Conservation (phyloP, 2,329 filamentous ascomycete species). For the Cytospora piceae region DNA sequence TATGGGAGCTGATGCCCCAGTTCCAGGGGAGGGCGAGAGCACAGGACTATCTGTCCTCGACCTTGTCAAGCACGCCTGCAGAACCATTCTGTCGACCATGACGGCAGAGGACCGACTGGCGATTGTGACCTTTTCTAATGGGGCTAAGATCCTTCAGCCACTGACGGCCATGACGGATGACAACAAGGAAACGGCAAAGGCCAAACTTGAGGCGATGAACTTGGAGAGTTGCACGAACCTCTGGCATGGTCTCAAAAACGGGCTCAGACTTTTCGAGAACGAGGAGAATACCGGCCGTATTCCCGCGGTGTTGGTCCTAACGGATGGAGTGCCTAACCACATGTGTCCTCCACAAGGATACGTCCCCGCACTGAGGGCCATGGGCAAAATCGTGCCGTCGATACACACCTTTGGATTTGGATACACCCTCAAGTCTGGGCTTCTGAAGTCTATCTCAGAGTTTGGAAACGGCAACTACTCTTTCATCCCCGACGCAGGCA, state of each 20-base stretch:
- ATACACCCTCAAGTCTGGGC: slow-evolving; percentile 51
- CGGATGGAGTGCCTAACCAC: slow-evolving; percentile 59
- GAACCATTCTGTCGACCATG: slow-evolving; percentile 59
- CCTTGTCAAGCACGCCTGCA: slow-evolving; percentile 62
- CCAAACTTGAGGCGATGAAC: slow-evolving; percentile 48
- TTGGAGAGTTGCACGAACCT: slow-evolving; percentile 54
- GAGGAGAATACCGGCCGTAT: slow-evolving; percentile 43
- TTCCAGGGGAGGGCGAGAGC: slow-evolving; percentile 48
- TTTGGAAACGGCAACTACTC: slow-evolving; percentile 60
- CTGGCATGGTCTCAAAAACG: slow-evolving; percentile 60
- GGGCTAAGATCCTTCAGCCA: slow-evolving; percentile 48
- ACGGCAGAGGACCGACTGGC: slow-evolving; percentile 58
- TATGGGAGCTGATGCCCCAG: slow-evolving; percentile 54
- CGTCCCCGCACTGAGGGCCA: slow-evolving; percentile 54
- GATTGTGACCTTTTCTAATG: slow-evolving; percentile 57
- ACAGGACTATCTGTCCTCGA: slow-evolving; percentile 60
- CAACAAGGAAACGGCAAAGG: slow-evolving; percentile 49
- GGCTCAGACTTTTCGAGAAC: slow-evolving; percentile 51
- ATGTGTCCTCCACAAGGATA: slow-evolving; percentile 58
- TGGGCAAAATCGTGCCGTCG: slow-evolving; percentile 46
- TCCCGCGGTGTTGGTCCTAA: slow-evolving; percentile 57
- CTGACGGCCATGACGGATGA: slow-evolving; percentile 51
- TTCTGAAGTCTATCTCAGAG: slow-evolving; percentile 64
- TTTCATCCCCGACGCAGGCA: slow-evolving; percentile 65
- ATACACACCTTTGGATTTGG: slow-evolving; percentile 61